A percentile compares a stretch with the other conserved stretches of the same genome.
Conservation (phyloP, 1,284 basidiomycete species). For the Wolfiporia cocos region DNA sequence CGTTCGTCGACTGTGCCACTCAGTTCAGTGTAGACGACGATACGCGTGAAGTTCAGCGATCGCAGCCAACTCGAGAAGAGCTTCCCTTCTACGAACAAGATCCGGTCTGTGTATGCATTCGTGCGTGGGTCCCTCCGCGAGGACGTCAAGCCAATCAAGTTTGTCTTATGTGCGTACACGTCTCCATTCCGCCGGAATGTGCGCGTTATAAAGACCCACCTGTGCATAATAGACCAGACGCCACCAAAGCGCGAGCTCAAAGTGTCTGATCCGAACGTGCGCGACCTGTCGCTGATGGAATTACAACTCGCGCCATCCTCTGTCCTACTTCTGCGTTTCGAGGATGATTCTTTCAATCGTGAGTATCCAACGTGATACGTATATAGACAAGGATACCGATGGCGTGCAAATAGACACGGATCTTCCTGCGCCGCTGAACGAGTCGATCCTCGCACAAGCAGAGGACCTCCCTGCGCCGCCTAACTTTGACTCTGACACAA, state of each 20-base stretch:
- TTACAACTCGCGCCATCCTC: constrained; percentile 79
- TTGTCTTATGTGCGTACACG: constrained; percentile 59
- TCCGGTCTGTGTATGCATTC: constrained; percentile 77
- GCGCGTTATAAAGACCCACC: neutral
- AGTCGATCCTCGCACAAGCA: constrained; percentile 47
- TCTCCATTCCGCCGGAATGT: neutral
- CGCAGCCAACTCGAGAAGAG: constrained; percentile 76
- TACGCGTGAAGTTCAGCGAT: constrained; percentile 79
- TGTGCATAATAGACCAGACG: constrained; percentile 50
- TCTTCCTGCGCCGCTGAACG: constrained; percentile 60
- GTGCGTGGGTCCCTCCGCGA: constrained; percentile 69
- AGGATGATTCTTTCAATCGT: constrained; percentile 71
- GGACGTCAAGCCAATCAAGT: constrained; percentile 69
- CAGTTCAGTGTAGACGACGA: constrained; percentile 52
- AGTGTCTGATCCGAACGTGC: constrained; percentile 67
- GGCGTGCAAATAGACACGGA: constrained; percentile 18
- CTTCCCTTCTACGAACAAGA: constrained; percentile 73
- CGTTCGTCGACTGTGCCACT: neutral
- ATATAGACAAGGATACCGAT: neutral
- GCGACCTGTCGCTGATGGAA: constrained; percentile 59
- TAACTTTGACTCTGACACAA: constrained; percentile 22
- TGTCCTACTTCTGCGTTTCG: constrained; percentile 70
- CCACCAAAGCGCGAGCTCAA: constrained; percentile 80
- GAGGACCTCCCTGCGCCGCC: constrained; percentile 57
- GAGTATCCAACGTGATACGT: constrained; percentile 12